Evolutionary conservation across 495 filamentous ascomycete genomes (phyloP), one percentile per base, ranked within the genome.

Genomic region (Choiromyces venosus): DNA sequence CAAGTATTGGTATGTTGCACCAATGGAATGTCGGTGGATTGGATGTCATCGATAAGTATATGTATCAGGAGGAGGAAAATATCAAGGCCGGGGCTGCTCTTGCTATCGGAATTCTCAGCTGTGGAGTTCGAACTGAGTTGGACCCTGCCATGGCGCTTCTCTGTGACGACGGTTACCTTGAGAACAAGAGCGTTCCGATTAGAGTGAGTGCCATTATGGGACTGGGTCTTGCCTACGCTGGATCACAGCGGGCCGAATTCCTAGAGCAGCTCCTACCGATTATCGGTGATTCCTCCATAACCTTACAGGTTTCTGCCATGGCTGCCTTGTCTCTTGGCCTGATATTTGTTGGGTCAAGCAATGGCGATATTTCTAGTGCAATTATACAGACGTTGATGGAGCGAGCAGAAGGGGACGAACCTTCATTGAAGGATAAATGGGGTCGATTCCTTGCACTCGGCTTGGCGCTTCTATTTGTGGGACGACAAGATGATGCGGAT

Each of bases 271-370:
- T 99, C 1, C 83, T 96, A 33, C 94, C 96, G 21, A 93, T 97
- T 79, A 90, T 98, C 61, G 87, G 86, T 39, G 93, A 97, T 78
- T 87, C 91, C 12, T 87, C 87, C 19, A 84, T 93, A 46, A 91
- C 96, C 66, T 96, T 98, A 93, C 93, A 96, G 82, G 88, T 96
- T 39, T 96, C 93, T 39, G 96, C 93, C 21, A 97, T 97, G 92
- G 96, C 95, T 65, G 94, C 96, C 19, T 86, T 99, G 61, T 89
- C 94, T 19, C 87, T 96, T 71, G 95, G 95, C 80, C 83, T 99
- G 74, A 89, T 96, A 67, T 97, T 93, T 79, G 93, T 99, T 76
- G 95, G 95, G 67, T 96, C 93, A 2, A 92, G 92, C 25, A 89
- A 97, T 80, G 88, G 92, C 66, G 91, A 94, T 75, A 91, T 97